Evolutionary conservation across 805 yeast genomes (phyloP).

Genomic region (Candida krabiensis): DNA sequence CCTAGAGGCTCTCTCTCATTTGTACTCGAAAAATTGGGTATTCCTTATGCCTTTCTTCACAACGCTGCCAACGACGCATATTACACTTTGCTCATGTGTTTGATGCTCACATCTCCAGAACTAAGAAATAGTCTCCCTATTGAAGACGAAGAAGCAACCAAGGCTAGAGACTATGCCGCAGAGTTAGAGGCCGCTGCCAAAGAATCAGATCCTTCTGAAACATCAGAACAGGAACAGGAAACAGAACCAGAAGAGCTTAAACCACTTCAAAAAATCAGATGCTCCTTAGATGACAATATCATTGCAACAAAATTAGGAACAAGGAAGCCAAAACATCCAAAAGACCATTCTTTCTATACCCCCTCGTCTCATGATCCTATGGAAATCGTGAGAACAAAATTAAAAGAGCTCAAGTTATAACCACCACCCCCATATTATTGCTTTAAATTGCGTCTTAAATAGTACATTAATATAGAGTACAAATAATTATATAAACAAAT

Average conservation of each 20-base stretch:
- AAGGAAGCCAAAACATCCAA: background rate
- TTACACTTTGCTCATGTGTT: conserved; percentile 27
- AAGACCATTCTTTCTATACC: conserved; percentile 1
- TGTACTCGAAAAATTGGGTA: conserved; percentile 26
- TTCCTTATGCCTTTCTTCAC: conserved; percentile 31
- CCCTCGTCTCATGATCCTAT: background rate
- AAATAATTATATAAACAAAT: conserved; percentile 2
- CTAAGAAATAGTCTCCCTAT: conserved; percentile 21
- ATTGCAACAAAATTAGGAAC: conserved; percentile 7
- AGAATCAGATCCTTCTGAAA: background rate
- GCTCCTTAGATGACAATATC: conserved; percentile 17
- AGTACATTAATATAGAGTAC: background rate
- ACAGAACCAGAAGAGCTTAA: conserved; percentile 2
- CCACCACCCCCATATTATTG: too few relatives aligned
- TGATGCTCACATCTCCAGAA: conserved; percentile 29
- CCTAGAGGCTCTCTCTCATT: conserved; percentile 22
- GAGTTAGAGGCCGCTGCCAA: background rate
- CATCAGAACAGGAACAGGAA: conserved; percentile 1
- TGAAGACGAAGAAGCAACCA: conserved; percentile 1
- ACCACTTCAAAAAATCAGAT: conserved; percentile 10
- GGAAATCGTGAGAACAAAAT: background rate
- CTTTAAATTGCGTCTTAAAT: too few relatives aligned
- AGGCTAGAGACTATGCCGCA: too few relatives aligned
- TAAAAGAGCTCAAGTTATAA: conserved; percentile 1
- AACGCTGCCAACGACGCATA: conserved; percentile 35